Evolutionary conservation across 176 grass and related monocot genomes (phyloP), one percentile per base, ranked within the genome.

Genomic region (Paspalum vaginatum): DNA sequence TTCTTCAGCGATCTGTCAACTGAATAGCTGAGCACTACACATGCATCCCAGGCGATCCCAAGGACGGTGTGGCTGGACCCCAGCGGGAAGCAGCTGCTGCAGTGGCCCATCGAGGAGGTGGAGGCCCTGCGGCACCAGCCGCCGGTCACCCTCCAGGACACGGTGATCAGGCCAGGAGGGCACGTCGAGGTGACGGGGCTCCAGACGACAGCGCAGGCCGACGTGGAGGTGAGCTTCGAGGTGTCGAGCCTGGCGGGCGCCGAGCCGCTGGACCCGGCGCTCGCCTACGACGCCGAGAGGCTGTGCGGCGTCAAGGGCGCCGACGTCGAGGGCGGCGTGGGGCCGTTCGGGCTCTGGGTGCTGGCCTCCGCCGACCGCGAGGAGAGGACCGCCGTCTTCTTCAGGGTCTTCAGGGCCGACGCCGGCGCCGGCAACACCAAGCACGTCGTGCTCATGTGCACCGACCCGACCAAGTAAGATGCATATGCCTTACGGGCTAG

Each of bases 31-130:
- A n/a, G n/a, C n/a, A n/a, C n/a, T n/a, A n/a, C n/a, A n/a, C n/a
- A n/a, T n/a, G n/a, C n/a, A n/a, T n/a, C n/a, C n/a, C n/a, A 97
- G 91, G 74, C 85, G 10, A 87, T 97, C 75, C 91, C 94, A 6
- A 90, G 94, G 73, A 85, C 66, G 49, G 51, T 97, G 9, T 92
- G 89, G 95, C 91, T 97, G 5, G 85, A 92, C 61, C 72, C 52
- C 22, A 85, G 63, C 7, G 85, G 92, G 4, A 91, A 80, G 56
- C 91, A 94, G 46, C 70, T 97, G 37, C 5, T 94, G 80, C 95
- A 97, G 64, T 97, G 95, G 95, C 95, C 95, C 1, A 64, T 97
- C 17, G 87, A 91, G 77, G 91, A 97, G 72, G 38, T 97, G 3
- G 87, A 94, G 72, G 56, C 67, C 6, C 87, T 97, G 0, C 82